Conservation (phyloP, 306 rosid genomes). For the Cucurbita maxima region DNA sequence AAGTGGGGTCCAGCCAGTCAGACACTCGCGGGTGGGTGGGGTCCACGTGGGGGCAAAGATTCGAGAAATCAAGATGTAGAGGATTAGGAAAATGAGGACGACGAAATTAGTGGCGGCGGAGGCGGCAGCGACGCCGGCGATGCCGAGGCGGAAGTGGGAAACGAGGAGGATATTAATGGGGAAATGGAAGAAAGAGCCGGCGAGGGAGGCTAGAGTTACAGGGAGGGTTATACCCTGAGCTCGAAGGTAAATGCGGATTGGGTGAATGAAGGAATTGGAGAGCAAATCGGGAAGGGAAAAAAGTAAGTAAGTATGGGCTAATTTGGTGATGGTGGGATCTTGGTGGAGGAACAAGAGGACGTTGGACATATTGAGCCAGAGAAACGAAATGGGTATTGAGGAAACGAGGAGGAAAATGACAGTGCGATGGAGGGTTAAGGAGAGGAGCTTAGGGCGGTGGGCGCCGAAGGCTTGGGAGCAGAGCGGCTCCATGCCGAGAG, state of each 20-base stretch:
- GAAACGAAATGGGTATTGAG: conserved; percentile 61
- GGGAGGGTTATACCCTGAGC: conserved; percentile 69
- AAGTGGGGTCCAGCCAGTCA: conserved; percentile 53
- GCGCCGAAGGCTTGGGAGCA: conserved; percentile 97
- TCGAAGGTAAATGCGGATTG: conserved; percentile 84
- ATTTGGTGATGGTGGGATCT: conserved; percentile 22
- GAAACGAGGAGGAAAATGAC: conserved; percentile 41
- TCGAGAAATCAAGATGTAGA: conserved; percentile 25
- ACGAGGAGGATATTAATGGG: conserved; percentile 33
- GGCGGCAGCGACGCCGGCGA: conserved; percentile 61
- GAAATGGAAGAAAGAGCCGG: conserved; percentile 41
- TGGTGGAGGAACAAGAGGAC: conserved; percentile 36
- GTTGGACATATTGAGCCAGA: conserved; percentile 53
- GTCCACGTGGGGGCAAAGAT: conserved; percentile 49
- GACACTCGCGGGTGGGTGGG: conserved; percentile 43
- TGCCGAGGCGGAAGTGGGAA: conserved; percentile 22
- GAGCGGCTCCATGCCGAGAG: conserved; percentile 86
- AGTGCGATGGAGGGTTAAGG: conserved; percentile 65
- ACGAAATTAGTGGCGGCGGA: conserved; percentile 49
- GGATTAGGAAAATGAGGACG: conserved; percentile 20
- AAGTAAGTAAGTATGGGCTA: conserved; percentile 45
- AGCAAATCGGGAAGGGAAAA: conserved; percentile 68
- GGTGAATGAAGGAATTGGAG: conserved; percentile 69
- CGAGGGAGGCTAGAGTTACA: conserved; percentile 52
- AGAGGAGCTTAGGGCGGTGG: conserved; percentile 51